Conservation (phyloP, 768 basidiomycete genomes). For the Kwoniella sp. region DNA sequence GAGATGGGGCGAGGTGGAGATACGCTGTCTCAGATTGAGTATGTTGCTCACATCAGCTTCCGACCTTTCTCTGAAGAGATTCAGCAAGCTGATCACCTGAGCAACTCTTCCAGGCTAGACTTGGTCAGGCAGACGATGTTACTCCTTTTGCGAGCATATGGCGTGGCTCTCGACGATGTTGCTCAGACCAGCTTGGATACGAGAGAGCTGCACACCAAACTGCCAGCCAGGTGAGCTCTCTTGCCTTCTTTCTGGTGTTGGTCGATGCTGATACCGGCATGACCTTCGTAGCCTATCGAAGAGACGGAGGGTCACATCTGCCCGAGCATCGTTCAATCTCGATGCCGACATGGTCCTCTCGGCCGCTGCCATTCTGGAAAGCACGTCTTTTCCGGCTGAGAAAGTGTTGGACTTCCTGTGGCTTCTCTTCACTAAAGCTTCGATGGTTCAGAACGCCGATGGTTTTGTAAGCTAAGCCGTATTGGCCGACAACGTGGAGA, state of each 20-base stretch:
- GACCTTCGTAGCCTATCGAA: constrained; percentile 24
- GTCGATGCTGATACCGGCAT: neutral
- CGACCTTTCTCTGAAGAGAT: no score
- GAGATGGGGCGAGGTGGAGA: constrained; percentile 7
- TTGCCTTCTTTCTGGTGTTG: neutral
- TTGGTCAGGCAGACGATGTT: constrained; percentile 21
- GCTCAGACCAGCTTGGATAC: constrained; percentile 10
- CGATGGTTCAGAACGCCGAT: constrained; percentile 28
- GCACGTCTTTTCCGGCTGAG: constrained; percentile 12
- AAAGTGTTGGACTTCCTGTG: constrained; percentile 42
- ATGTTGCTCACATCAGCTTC: neutral
- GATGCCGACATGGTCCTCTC: constrained; percentile 26
- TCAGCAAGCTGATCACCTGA: neutral
- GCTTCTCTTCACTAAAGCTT: constrained; percentile 37
- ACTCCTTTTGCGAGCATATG: constrained; percentile 32
- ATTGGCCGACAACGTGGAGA: neutral
- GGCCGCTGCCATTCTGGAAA: constrained; percentile 17
- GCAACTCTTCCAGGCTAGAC: constrained; percentile 11
- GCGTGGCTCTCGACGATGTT: constrained; percentile 29
- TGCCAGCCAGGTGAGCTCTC: constrained; percentile 30
- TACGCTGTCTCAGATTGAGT: constrained; percentile 6
- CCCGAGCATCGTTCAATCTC: constrained; percentile 7
- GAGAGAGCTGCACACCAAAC: constrained; percentile 16
- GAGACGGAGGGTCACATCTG: constrained; percentile 12
- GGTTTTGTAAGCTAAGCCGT: constrained; percentile 31